phyloP scores from a whole-genome alignment of 352 stramenopile genomes.

The Thraustotheca clavata region DNA sequence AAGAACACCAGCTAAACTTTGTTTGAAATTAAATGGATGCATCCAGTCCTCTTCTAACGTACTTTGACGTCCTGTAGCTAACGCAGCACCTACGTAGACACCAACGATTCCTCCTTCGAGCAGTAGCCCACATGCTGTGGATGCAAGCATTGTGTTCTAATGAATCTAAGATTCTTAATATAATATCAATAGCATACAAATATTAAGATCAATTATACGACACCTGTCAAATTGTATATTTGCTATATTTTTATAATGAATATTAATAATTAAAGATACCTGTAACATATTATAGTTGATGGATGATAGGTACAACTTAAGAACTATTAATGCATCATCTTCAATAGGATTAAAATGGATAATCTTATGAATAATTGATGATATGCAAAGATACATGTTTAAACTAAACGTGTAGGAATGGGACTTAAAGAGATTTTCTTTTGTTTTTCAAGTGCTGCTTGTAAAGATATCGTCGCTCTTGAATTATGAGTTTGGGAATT shows the following conservation, averaged over 20 bases:
- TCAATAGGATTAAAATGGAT: no score
- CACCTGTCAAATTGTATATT: neutral
- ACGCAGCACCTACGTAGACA: constrained; percentile 5
- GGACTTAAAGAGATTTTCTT: neutral
- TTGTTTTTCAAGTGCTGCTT: constrained; percentile 15
- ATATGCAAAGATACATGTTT: neutral
- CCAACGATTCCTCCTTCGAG: constrained; percentile 4
- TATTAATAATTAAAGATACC: neutral
- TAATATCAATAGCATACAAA: neutral
- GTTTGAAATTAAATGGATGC: constrained; percentile 34
- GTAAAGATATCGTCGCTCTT: neutral
- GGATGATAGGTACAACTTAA: neutral
- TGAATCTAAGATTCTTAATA: constrained; percentile 11
- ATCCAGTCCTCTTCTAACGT: constrained; percentile 15
- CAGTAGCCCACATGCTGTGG: constrained; percentile 11
- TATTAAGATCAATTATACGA: neutral
- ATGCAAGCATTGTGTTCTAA: constrained; percentile 1
- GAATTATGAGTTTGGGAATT: neutral
- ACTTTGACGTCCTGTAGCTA: neutral
- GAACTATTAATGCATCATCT: no score
- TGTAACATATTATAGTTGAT: neutral
- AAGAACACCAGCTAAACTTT: constrained; percentile 55
- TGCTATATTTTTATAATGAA: neutral
- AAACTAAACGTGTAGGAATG: constrained; percentile 12
- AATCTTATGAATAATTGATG: neutral